Evolutionary conservation across 495 filamentous ascomycete species (phyloP).

Genomic region (Opeltia flavorubescens): DNA sequence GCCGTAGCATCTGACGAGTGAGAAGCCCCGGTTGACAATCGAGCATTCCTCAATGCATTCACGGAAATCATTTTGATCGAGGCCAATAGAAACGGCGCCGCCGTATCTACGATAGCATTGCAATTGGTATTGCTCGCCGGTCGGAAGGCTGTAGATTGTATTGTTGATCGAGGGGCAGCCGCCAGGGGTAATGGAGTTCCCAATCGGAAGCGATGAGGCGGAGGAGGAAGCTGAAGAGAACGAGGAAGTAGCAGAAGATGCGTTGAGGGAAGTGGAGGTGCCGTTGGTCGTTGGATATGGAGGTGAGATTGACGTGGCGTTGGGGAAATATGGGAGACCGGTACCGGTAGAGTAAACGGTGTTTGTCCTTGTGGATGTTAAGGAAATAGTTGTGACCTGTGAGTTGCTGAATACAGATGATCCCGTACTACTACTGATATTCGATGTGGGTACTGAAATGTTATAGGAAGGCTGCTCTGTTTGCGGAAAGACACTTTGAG

Average conservation of each 20-base stretch:
- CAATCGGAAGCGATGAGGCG: background rate
- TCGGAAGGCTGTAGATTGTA: background rate
- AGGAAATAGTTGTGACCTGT: too few species aligned
- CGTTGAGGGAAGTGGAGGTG: background rate
- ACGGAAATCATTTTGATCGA: background rate
- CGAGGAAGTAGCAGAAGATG: background rate
- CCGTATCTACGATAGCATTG: background rate
- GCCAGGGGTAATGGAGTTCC: background rate
- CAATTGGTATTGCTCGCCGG: conserved; percentile 1
- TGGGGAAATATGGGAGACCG: background rate
- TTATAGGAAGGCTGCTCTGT: background rate
- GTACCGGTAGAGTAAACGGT: too few species aligned
- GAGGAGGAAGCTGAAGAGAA: background rate
- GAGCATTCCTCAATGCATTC: conserved; percentile 1
- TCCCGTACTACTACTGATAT: too few species aligned
- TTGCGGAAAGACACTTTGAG: background rate
- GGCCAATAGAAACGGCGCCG: background rate
- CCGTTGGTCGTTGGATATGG: background rate
- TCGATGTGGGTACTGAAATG: too few species aligned
- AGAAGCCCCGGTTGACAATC: background rate
- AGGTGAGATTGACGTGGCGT: background rate
- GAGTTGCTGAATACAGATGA: too few species aligned
- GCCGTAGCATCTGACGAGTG: conserved; percentile 3
- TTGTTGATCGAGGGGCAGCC: background rate
- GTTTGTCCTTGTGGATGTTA: too few species aligned